Evolutionary conservation across 1,284 basidiomycete species (phyloP).

Genomic region (Trichosporon sp.): DNA sequence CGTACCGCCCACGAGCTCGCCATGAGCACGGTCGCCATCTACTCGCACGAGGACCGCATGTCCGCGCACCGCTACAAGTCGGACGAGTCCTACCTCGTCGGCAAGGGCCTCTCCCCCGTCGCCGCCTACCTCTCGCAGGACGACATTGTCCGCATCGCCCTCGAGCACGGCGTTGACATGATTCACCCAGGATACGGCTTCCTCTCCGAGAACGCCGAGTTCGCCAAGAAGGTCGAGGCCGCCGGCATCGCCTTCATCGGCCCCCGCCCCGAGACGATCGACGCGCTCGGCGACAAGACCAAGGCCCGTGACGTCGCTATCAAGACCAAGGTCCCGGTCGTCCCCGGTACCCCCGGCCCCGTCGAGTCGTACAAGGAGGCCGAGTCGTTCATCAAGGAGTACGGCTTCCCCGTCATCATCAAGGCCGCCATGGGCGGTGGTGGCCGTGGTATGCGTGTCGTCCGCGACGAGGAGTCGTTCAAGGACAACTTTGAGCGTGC

Average conservation of each 20-base stretch:
- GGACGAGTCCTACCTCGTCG: conserved; percentile 98
- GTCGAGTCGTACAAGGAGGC: conserved; percentile 80
- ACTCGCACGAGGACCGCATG: conserved; percentile 93
- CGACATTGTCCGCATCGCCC: conserved; percentile 89
- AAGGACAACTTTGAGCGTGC: conserved; percentile 87
- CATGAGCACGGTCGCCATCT: conserved; percentile 99
- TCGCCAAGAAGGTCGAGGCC: conserved; percentile 93
- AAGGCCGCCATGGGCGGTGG: conserved; percentile 99
- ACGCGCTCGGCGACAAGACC: conserved; percentile 97
- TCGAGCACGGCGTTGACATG: conserved; percentile 98
- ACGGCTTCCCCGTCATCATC: conserved; percentile 96
- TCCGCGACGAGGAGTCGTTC: conserved; percentile 87
- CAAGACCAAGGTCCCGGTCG: conserved; percentile 86
- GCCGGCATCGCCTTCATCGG: conserved; percentile 97
- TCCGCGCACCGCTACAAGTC: conserved; percentile 98
- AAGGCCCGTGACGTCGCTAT: conserved; percentile 81
- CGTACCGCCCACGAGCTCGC: conserved; percentile 97
- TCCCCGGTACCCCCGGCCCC: conserved; percentile 94
- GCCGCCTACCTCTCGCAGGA: conserved; percentile 96
- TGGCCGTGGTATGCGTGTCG: conserved; percentile 97
- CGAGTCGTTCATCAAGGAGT: conserved; percentile 82
- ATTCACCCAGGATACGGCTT: conserved; percentile 99
- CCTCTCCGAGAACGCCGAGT: conserved; percentile 92
- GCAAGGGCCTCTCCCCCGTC: conserved; percentile 90
- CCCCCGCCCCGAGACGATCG: conserved; percentile 93